These are phyloP conservation scores for Crithidia thermophila DNA, from an alignment of 208 protist species.

Conservation along the genomic window DNA sequence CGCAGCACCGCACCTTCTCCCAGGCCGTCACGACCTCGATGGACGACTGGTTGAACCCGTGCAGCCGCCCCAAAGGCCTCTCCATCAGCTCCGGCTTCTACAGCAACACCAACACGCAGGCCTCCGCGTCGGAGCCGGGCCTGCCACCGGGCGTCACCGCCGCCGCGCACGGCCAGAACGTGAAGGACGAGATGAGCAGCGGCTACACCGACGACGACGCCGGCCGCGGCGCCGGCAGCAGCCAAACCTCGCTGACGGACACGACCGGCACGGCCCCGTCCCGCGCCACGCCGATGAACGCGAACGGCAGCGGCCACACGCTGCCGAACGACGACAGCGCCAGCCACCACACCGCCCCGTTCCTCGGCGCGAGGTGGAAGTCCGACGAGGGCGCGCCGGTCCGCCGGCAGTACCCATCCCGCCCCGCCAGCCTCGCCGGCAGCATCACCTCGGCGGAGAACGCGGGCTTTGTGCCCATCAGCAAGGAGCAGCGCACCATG, in stretches of 20 bases:
- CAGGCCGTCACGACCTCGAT: not conserved
- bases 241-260: constrained; percentile 8
- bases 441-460: constrained; percentile 12
- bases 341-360: constrained; percentile 11
- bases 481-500: constrained; percentile 15
- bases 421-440: constrained; percentile 6
- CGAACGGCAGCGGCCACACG: constrained; percentile 5
- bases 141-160: constrained; percentile 8
- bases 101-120: not conserved
- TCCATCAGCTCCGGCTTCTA: not conserved
- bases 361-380: not conserved
- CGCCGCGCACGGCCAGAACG: not conserved
- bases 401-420: constrained; percentile 6
- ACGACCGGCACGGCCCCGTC: constrained; percentile 1
- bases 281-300: constrained; percentile 3
- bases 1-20: constrained; percentile 21
- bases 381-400: constrained; percentile 4
- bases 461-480: constrained; percentile 22
- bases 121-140: not conserved
- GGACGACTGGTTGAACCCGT: constrained; percentile 28
- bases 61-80: constrained; percentile 10
- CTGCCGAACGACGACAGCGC: too few relatives aligned
- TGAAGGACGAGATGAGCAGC: not conserved
- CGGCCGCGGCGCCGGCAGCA: constrained; percentile 1
- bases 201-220: constrained; percentile 2